Evolutionary conservation across 768 basidiomycete genomes (phyloP).

Genomic region (Polyporus arcularius): DNA sequence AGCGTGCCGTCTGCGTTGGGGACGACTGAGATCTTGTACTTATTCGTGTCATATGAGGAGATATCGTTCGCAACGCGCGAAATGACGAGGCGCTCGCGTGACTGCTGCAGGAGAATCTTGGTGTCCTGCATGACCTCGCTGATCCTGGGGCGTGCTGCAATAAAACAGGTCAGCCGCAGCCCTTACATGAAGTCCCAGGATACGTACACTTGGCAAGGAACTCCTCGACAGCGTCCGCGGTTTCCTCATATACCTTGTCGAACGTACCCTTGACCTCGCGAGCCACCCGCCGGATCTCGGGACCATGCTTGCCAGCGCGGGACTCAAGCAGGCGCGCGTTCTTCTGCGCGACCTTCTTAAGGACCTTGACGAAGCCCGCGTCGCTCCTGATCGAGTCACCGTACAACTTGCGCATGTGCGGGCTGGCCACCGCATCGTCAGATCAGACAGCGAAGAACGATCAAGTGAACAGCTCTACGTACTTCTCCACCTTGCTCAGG

Average conservation of each 20-base stretch:
- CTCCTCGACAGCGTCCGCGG: conserved; percentile 90
- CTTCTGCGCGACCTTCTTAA: conserved; percentile 87
- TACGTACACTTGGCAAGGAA: conserved; percentile 85
- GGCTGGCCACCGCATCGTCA: conserved; percentile 47
- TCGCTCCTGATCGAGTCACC: conserved; percentile 93
- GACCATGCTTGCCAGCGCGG: conserved; percentile 77
- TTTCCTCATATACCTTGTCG: conserved; percentile 95
- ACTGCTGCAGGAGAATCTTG: conserved; percentile 87
- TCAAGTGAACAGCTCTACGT: conserved; percentile 29
- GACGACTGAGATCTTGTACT: conserved; percentile 71
- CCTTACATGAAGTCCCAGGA: background rate
- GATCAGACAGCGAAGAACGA: background rate
- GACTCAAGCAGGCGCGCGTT: conserved; percentile 77
- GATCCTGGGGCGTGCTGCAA: conserved; percentile 81
- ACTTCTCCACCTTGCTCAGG: conserved; percentile 90
- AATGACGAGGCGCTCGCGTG: conserved; percentile 87
- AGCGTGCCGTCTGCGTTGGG: conserved; percentile 52
- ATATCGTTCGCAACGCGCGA: conserved; percentile 88
- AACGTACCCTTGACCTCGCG: conserved; percentile 92
- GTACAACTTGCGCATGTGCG: conserved; percentile 98
- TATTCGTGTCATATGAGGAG: conserved; percentile 73
- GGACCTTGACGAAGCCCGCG: conserved; percentile 97
- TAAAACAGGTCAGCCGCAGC: background rate
- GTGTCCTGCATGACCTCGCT: conserved; percentile 93
- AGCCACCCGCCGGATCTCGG: conserved; percentile 81